Base-by-base conservation (phyloP, 225 moss, liverwort and hornwort species). In the Ulota crispa region DNA sequence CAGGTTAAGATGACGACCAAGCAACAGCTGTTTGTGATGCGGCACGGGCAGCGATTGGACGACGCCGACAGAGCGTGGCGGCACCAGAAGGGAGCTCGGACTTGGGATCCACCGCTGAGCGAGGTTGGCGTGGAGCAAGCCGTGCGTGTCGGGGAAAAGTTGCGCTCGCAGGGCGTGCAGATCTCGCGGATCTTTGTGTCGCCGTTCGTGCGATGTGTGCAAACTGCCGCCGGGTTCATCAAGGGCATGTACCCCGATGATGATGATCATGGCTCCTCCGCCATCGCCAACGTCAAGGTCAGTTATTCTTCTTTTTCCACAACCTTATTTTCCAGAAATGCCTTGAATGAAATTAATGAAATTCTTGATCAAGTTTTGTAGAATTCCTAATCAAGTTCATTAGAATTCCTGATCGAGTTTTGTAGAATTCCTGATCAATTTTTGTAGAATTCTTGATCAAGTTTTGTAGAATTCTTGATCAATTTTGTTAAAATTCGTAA, bases 71-170 rank as follows among this genome's bases (percentile, higher is more conserved):
- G 84, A 30, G 60, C 70, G 4, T 94, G 94, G 94, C 31, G 83
- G 36, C 32, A 71, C 14, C 67, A 80, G 13, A 74, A 70, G 34
- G 93, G 87, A 1, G 84, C 70, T 0, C 78, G 94, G 74, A 88
- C 91, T 1, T 94, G 92, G 92, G 94, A 94, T 84, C 94, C 94
- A 47, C 91, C 90, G 5, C 80, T 94, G 31, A 88, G 92, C 27
- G 83, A 89, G 65, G 73, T 63, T 28, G 93, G 93, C 11, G 66
- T 84, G n/a, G 66, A 76, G 52, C 92, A 92, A 68, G 92, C 92
- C 59, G 66, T 50, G 65, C 55, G 62, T 11, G 89, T 75, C 5
- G 93, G 91, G 47, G 76, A 75, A 64, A 83, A 80, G 79, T 37
- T 94, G 82, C 82, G 83, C 36, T 56, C 37, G 12, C 83, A 93